These are phyloP conservation scores for Lavandula angustifolia DNA, from an alignment of 257 asterid species.

Conservation along the genomic window DNA sequence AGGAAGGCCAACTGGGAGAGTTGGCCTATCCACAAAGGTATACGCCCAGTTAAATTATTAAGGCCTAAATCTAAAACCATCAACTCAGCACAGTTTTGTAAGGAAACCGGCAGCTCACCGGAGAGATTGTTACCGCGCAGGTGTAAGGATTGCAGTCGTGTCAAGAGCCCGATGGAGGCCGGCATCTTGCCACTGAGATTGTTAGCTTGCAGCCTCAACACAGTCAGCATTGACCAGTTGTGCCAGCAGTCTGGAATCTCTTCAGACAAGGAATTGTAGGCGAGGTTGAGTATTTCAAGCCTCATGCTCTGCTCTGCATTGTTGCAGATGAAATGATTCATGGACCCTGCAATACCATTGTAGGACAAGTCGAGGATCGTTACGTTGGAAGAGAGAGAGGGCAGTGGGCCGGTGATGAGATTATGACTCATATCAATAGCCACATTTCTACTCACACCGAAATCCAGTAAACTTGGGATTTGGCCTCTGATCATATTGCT, in stretches of 20 bases:
- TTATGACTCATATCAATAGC: conserved; percentile 33
- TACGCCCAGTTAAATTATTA: conserved; percentile 23
- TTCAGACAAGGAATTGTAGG: conserved; percentile 31
- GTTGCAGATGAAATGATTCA: conserved; percentile 32
- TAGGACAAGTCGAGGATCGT: conserved; percentile 31
- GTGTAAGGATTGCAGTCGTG: conserved; percentile 29
- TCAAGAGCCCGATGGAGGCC: conserved; percentile 23
- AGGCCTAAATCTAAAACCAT: conserved; percentile 33
- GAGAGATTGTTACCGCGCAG: conserved; percentile 35
- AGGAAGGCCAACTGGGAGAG: conserved; percentile 16
- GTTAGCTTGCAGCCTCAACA: conserved; percentile 30
- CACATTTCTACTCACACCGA: conserved; percentile 11
- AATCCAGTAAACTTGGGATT: conserved; percentile 23
- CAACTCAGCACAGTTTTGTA: conserved; percentile 22
- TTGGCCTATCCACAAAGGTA: conserved; percentile 34
- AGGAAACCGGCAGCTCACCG: conserved; percentile 30
- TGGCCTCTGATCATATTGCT: conserved; percentile 17
- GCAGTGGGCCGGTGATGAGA: conserved; percentile 36
- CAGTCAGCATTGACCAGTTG: conserved; percentile 31
- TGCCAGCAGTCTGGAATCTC: conserved; percentile 44
- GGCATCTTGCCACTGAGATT: conserved; percentile 36
- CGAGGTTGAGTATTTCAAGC: conserved; percentile 26
- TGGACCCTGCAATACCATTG: conserved; percentile 20
- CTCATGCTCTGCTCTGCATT: background rate
- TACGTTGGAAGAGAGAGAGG: conserved; percentile 17